Conservation (phyloP, 345 rosid genomes). For the Populus tremula region DNA sequence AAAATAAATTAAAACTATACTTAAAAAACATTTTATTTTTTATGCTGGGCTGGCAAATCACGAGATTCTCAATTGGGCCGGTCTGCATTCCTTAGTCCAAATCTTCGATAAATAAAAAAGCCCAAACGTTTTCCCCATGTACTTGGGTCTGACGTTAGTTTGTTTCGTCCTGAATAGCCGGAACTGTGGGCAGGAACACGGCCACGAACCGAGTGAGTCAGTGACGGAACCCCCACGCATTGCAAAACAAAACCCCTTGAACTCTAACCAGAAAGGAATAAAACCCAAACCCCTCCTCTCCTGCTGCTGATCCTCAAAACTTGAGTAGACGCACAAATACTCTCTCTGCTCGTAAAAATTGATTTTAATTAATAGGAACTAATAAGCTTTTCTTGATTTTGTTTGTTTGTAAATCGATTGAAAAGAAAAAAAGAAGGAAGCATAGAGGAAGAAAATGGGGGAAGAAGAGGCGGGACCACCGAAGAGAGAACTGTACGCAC, state of each 20-base stretch:
- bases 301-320: background rate
- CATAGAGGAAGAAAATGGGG: constrained; percentile 3
- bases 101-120: background rate
- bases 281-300: background rate
- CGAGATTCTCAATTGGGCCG: background rate
- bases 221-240: background rate
- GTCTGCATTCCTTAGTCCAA: background rate
- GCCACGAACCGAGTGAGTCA: background rate
- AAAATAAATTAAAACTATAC: background rate
- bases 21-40: background rate
- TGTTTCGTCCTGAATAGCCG: background rate
- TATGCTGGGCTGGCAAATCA: background rate
- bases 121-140: background rate
- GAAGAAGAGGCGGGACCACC: constrained; percentile 27
- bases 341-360: background rate
- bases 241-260: background rate
- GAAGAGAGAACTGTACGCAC: constrained; percentile 74
- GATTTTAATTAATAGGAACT: too few relatives aligned
- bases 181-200: background rate
- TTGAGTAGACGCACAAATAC: background rate
- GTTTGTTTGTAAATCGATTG: background rate
- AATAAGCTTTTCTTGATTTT: background rate
- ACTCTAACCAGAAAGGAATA: too few relatives aligned
- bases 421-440: background rate
- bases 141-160: background rate